Base-by-base conservation (phyloP, 139 green algal genomes). In the Chlorella sp. region DNA sequence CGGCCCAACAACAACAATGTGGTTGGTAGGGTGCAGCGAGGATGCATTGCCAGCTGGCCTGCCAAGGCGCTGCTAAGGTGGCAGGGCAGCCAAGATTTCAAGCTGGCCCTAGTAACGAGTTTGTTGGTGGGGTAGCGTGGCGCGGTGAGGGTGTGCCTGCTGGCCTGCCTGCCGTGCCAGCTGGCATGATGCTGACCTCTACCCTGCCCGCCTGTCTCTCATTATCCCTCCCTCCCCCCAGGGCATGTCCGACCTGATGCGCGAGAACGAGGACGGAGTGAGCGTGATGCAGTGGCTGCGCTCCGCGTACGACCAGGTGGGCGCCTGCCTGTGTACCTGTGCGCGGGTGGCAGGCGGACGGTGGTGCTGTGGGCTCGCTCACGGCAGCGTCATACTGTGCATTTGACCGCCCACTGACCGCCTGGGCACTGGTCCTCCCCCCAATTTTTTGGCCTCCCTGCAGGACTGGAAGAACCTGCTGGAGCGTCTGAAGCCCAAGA, bases 401-500 rank as follows among this genome's bases (percentile, higher is more conserved):
- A 57, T 9, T 57, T 57, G n/a, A n/a, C n/a, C 48, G 48, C 48
- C 48, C 48, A 57, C 22, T 76, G 68, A n/a, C 11, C n/a, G 68
- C 36, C 26, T 76, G 22, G 1, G 2, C n/a, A 32, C 68, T 34
- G 24, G n/a, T 22, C 22, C 24, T 34, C n/a, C 48, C 48, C 2
- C 26, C 26, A 2, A 34, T 1, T 76, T 34, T 18, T 9, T 2
- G 21, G 42, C 22, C 39, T 81, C 66, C 92, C 91, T 83, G 11
- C 48, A 40, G 37, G 92, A 95, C 76, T 95, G 92, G 88, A 76
- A 85, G 2, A 85, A 93, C 83, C 85, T 95, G 71, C 53, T 93
- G 42, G 90, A 93, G 91, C 86, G 89, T 40, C 83, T 94, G 66
- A 79, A 71, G 60, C 86, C 91, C 36, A 75, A 60, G 39, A 32